Conservation (phyloP, 108 stramenopile species). For the Chaetoceros tenuissimus region DNA sequence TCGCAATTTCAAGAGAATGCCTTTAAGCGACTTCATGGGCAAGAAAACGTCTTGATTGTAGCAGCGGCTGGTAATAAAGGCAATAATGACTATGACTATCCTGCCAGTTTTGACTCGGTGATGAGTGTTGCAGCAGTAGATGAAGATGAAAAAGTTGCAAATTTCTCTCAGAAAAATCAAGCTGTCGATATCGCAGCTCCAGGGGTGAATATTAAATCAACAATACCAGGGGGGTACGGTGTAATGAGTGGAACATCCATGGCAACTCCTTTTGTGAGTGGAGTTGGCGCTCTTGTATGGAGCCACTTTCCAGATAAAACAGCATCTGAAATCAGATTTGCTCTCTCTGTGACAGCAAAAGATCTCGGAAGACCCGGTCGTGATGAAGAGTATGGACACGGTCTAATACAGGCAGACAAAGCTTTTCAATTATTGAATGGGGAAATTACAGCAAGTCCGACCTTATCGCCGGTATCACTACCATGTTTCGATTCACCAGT, state of each 20-base stretch:
- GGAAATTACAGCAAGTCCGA: neutral
- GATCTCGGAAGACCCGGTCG: neutral
- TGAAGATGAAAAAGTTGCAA: constrained; percentile 11
- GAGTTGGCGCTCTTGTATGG: constrained; percentile 43
- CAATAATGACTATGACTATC: constrained; percentile 19
- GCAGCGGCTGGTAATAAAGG: constrained; percentile 57
- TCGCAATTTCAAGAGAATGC: constrained; percentile 11
- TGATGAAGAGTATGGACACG: constrained; percentile 18
- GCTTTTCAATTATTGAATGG: constrained; percentile 10
- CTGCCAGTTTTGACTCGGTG: constrained; percentile 36
- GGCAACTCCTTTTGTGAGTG: constrained; percentile 60
- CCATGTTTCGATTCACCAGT: constrained; percentile 3
- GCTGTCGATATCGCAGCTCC: constrained; percentile 51
- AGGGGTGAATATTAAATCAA: constrained; percentile 25
- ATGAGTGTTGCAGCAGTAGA: constrained; percentile 42
- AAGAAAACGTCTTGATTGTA: constrained; percentile 32
- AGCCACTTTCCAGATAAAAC: constrained; percentile 30
- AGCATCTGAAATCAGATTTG: constrained; percentile 35
- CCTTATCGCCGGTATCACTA: neutral
- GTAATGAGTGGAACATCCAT: constrained; percentile 53
- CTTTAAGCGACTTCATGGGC: constrained; percentile 22
- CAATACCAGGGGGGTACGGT: constrained; percentile 23
- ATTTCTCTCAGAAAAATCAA: constrained; percentile 35
- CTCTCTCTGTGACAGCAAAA: constrained; percentile 20
- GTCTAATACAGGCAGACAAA: constrained; percentile 13